These are phyloP conservation scores for Candida gigantensis DNA, from an alignment of 1,139 yeast species.

Conservation along the genomic window DNA sequence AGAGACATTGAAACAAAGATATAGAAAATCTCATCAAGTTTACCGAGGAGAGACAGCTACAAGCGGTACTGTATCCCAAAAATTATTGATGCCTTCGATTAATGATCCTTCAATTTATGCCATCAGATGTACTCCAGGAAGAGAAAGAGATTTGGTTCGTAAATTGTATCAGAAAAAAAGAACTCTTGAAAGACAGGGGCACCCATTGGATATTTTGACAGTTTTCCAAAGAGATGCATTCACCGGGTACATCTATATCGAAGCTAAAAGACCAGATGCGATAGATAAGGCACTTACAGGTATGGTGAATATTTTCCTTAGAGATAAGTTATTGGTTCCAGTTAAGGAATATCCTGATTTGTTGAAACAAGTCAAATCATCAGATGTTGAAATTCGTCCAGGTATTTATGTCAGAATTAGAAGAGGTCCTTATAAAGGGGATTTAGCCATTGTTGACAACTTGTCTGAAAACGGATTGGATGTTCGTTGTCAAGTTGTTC, in stretches of 20 bases:
- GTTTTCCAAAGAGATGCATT: constrained; percentile 94
- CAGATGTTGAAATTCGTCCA: constrained; percentile 85
- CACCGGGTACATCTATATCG: constrained; percentile 87
- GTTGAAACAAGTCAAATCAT: constrained; percentile 83
- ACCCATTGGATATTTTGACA: constrained; percentile 75
- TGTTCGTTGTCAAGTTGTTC: constrained; percentile 87
- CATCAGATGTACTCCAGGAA: constrained; percentile 88
- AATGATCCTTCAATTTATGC: constrained; percentile 98
- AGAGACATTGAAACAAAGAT: constrained; percentile 86
- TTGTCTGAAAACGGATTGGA: constrained; percentile 93
- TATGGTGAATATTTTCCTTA: constrained; percentile 78
- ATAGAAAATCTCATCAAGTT: constrained; percentile 83
- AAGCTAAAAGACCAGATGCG: constrained; percentile 92
- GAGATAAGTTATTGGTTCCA: constrained; percentile 81
- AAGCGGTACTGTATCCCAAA: constrained; percentile 82
- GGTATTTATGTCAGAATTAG: constrained; percentile 91
- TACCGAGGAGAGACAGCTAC: constrained; percentile 84
- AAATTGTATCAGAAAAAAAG: constrained; percentile 78
- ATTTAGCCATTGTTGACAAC: constrained; percentile 89
- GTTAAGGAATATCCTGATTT: constrained; percentile 94
- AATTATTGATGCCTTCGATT: constrained; percentile 89
- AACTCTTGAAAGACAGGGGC: constrained; percentile 61
- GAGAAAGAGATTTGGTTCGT: constrained; percentile 88
- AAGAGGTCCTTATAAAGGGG: constrained; percentile 91
- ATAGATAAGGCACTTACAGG: constrained; percentile 87